A percentile compares a stretch with the other conserved stretches of the same genome.
phyloP scores from a whole-genome alignment of 2,329 filamentous ascomycete genomes.

The Aureobasidium subglaciale region DNA sequence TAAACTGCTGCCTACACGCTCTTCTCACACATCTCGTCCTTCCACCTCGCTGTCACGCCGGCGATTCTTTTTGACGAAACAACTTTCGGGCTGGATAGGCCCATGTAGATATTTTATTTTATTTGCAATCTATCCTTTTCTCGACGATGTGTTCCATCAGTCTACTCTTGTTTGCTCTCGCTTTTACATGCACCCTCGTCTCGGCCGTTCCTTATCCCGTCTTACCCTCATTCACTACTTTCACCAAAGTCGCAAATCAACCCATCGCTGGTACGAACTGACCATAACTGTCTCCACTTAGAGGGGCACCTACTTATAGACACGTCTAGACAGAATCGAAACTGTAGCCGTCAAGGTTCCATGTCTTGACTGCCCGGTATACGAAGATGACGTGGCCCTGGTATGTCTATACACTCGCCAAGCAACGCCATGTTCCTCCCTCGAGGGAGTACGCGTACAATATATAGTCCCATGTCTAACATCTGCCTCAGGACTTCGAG shows the following conservation, averaged over 20 bases:
- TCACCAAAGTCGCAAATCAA: neutral
- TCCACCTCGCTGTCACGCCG: conserved; percentile 2
- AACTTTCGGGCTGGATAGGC: conserved; percentile 7
- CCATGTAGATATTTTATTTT: conserved; percentile 9
- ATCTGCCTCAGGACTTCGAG: conserved; percentile 11
- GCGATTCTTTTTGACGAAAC: neutral
- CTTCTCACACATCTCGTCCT: neutral
- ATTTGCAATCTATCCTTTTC: conserved; percentile 5
- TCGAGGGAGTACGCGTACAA: neutral
- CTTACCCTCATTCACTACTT: conserved; percentile 6
- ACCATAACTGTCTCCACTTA: neutral
- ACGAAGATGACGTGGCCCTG: conserved; percentile 18
- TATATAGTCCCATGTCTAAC: conserved; percentile 7
- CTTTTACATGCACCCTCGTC: conserved; percentile 9
- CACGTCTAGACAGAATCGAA: conserved; percentile 2
- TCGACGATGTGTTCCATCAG: conserved; percentile 8
- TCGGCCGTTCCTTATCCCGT: conserved; percentile 14
- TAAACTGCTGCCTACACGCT: conserved; percentile 13
- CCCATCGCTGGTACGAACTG: neutral
- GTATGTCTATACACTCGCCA: conserved; percentile 16
- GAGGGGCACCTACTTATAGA: neutral
- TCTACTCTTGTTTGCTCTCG: conserved; percentile 8
- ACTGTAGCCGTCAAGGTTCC: conserved; percentile 15
- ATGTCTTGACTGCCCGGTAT: conserved; percentile 16
- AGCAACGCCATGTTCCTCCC: neutral